A percentile compares a stretch with the other conserved stretches of the same genome.
phyloP scores from a whole-genome alignment of 176 grass and related monocot genomes.

The Dactylis glomerata region DNA sequence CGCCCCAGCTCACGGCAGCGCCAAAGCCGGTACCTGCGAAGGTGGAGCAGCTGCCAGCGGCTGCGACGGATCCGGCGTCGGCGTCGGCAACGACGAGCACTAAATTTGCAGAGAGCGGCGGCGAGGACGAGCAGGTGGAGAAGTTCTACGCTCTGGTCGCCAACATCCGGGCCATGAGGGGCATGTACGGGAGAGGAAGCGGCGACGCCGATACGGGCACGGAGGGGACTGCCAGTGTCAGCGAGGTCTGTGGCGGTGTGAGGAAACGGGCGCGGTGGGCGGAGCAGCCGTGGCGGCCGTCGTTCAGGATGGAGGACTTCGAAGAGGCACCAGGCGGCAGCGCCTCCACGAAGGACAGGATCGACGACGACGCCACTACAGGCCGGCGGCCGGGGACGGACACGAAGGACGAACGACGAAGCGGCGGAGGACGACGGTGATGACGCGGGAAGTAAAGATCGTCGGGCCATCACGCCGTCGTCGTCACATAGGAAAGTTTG shows the following conservation, averaged over 20 bases:
- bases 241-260: not conserved
- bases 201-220: not conserved
- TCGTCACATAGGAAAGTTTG: not conserved
- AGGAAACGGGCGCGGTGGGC: not conserved
- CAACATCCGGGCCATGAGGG: conserved; percentile 30
- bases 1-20: not conserved
- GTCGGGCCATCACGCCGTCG: not conserved
- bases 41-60: not conserved
- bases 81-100: not conserved
- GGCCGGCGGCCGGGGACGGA: not conserved
- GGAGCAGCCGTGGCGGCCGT: conserved; percentile 24
- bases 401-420: not conserved
- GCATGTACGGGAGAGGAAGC: not conserved
- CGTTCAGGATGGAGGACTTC: conserved; percentile 47
- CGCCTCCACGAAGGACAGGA: not conserved
- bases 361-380: not conserved
- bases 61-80: too few relatives aligned
- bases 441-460: not conserved
- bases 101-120: not conserved
- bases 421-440: not conserved
- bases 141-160: conserved; percentile 30
- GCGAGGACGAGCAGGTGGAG: conserved; percentile 18
- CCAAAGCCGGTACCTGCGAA: not conserved
- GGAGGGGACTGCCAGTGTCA: not conserved
- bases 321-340: not conserved